phyloP scores from a whole-genome alignment of 2,329 filamentous ascomycete species.

The Ceratocystis eucalypticola region DNA sequence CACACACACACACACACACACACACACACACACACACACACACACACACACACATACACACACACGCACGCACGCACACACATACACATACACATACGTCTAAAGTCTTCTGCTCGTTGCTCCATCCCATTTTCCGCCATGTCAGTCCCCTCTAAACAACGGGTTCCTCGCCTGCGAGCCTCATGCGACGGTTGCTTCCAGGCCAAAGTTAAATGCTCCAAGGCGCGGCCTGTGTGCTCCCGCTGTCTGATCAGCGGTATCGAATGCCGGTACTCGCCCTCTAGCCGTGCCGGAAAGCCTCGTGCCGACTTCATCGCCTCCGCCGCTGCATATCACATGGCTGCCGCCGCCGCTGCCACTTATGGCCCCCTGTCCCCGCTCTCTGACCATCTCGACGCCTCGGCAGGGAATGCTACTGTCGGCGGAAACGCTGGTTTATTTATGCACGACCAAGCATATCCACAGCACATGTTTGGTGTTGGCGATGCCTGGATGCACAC shows the following conservation, averaged over 20 bases:
- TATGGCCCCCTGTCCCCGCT: slow-evolving; percentile 5
- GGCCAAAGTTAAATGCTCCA: slow-evolving; percentile 44
- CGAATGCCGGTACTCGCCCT: slow-evolving; percentile 40
- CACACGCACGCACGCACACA: too few relatives aligned
- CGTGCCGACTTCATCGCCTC: slow-evolving; percentile 11
- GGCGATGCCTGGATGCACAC: slow-evolving; percentile 6
- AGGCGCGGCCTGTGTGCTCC: slow-evolving; percentile 39
- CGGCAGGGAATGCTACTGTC: background rate
- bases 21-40: too few relatives aligned
- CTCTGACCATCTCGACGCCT: background rate
- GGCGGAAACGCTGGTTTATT: slow-evolving; percentile 4
- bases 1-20: too few relatives aligned
- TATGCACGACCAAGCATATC: slow-evolving; percentile 7
- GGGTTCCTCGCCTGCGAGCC: slow-evolving; percentile 32
- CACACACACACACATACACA: too few relatives aligned
- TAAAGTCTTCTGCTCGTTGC: background rate
- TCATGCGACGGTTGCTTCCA: slow-evolving; percentile 43
- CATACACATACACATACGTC: too few relatives aligned
- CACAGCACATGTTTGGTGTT: slow-evolving; percentile 10
- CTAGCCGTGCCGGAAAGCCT: slow-evolving; percentile 32
- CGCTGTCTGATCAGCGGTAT: slow-evolving; percentile 37
- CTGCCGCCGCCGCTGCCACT: background rate
- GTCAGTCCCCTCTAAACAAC: slow-evolving; percentile 24
- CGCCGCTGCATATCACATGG: slow-evolving; percentile 8
- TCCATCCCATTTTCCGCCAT: background rate